Conservation (phyloP, 2,329 filamentous ascomycete species). For the Trichoderma aggressivum region DNA sequence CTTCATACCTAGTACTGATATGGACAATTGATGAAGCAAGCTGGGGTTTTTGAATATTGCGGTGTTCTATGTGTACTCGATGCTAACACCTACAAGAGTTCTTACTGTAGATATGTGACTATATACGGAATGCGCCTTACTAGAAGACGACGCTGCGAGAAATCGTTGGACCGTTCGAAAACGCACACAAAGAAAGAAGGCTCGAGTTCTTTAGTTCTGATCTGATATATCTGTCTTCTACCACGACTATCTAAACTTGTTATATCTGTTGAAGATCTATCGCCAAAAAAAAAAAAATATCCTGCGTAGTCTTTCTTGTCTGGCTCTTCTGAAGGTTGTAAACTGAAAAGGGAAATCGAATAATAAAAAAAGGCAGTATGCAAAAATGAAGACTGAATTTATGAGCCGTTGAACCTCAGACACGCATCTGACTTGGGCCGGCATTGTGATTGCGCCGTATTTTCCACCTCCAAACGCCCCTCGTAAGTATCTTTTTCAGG, state of each 20-base stretch:
- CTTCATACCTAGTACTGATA: neutral
- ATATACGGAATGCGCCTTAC: neutral
- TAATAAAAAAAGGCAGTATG: neutral
- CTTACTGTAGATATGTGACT: neutral
- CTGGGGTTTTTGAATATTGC: neutral
- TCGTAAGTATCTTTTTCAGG: neutral
- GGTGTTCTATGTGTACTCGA: neutral
- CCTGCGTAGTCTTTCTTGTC: neutral
- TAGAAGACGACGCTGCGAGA: neutral
- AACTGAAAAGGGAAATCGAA: neutral
- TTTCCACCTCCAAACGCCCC: neutral
- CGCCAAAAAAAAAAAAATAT: neutral
- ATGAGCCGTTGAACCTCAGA: neutral
- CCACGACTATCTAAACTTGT: neutral
- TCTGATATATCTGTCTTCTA: neutral
- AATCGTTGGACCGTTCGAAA: neutral
- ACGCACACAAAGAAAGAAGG: neutral
- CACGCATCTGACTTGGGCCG: neutral
- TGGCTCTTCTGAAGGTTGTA: neutral
- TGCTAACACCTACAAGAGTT: neutral
- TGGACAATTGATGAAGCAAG: neutral
- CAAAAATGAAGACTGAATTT: neutral
- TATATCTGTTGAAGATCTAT: conserved; percentile 19
- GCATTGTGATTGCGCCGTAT: neutral
- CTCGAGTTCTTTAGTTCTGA: neutral